phyloP scores from a whole-genome alignment of 768 basidiomycete species.

The Ephemerocybe angulata region DNA sequence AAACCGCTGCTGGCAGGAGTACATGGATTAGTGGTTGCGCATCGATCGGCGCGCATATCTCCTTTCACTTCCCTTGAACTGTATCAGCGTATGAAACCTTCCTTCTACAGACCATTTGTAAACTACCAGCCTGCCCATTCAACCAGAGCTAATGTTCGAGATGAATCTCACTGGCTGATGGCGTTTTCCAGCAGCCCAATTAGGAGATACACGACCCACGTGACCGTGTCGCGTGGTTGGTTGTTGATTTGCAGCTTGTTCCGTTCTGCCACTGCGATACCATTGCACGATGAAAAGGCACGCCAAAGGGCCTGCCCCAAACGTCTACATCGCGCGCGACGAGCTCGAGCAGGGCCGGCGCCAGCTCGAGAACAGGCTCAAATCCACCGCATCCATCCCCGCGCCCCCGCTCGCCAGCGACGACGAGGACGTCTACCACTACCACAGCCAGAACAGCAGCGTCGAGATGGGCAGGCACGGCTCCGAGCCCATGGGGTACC shows the following conservation, averaged over 20 bases:
- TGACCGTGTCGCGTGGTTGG: constrained; percentile 25
- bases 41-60: neutral
- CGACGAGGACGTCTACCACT: constrained; percentile 22
- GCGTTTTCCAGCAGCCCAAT: too few species aligned
- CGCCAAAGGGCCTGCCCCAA: constrained; percentile 31
- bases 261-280: constrained; percentile 22
- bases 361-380: constrained; percentile 74
- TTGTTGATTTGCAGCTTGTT: constrained; percentile 17
- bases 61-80: constrained; percentile 3
- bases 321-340: constrained; percentile 60
- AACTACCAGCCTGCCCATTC: too few species aligned
- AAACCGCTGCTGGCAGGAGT: constrained; percentile 21
- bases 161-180: too few species aligned
- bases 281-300: constrained; percentile 34
- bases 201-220: constrained; percentile 21
- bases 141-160: too few species aligned
- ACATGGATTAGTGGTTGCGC: constrained; percentile 3
- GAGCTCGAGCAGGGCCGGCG: constrained; percentile 74
- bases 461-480: constrained; percentile 74
- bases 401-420: constrained; percentile 51
- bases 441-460: constrained; percentile 39
- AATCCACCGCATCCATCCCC: constrained; percentile 66
- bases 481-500: constrained; percentile 52
- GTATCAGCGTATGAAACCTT: neutral
- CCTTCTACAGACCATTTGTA: too few species aligned